Evolutionary conservation across 345 rosid species (phyloP), one percentile per base, ranked within the genome.

Genomic region (Aquilaria yunnanensis): DNA sequence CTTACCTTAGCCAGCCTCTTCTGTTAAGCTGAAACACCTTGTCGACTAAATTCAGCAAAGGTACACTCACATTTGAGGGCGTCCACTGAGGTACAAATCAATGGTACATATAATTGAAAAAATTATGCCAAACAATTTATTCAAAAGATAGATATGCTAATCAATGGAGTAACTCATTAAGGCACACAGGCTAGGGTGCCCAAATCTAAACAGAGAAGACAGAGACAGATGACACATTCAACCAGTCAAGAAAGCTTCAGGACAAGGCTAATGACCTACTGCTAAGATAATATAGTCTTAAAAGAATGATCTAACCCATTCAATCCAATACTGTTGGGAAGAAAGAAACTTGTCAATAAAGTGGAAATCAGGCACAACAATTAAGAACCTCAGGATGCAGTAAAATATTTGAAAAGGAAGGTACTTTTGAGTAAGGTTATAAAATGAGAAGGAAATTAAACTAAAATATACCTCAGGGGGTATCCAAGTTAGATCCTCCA

Each of bases 1-100:
- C 81, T 73, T 69, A 91, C 97, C 97, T 88, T 73, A 86, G 70
- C 97, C 97, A 91, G 52, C 96, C 97, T 79, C 96, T 81, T 80
- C 89, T 84, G 41, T 88, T 88, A 9, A 91, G 88, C 76, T 86
- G 96, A 81, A 91, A 91, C 56, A 88, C 82, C 76, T 88, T 91
- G 71, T 91, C 97, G 41, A 86, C 97, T 60, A 91, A 86, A 82
- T 86, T 91, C 74, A 91, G 63, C 49, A 91, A 64, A 41, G 97
- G 96, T 54, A 91, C 92, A 62, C 94, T 88, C 59, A 91, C 92
- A 75, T 91, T 91, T 13, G 96, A 77, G 9, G 97, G 97, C 63
- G 77, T 81, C 97, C 97, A 91, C 97, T 91, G 92, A 70, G 63
- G 11, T 45, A 49, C 69, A 56, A 37, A 7, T 7, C 43, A 37